phyloP scores from a whole-genome alignment of 2,329 filamentous ascomycete species.

The Penicillium sp. region DNA sequence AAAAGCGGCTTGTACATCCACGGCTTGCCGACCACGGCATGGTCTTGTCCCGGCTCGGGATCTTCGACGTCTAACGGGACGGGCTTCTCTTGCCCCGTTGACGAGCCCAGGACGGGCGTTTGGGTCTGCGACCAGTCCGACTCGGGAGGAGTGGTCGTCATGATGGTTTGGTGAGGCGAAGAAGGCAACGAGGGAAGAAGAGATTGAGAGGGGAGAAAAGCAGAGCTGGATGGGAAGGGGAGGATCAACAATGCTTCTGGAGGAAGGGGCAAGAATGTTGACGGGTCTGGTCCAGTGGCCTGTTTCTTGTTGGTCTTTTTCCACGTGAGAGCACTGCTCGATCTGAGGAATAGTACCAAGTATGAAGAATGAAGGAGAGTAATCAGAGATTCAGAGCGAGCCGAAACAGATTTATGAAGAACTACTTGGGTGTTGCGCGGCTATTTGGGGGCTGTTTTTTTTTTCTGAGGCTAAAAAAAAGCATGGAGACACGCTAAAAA shows the following conservation, averaged over 20 bases:
- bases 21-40: conserved; percentile 35
- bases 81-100: conserved; percentile 18
- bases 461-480: background rate
- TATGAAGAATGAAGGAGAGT: background rate
- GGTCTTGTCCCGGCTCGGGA: conserved; percentile 26
- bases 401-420: background rate
- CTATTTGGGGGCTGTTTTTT: background rate
- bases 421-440: background rate
- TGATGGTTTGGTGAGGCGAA: conserved; percentile 6
- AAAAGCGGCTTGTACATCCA: conserved; percentile 69
- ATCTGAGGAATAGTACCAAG: background rate
- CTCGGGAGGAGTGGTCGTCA: conserved; percentile 20
- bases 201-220: conserved; percentile 1
- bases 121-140: conserved; percentile 13
- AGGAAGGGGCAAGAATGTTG: background rate
- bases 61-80: conserved; percentile 37
- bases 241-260: background rate
- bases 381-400: background rate
- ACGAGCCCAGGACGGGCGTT: conserved; percentile 8
- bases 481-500: conserved; percentile 2
- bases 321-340: conserved; percentile 1
- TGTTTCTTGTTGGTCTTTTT: background rate
- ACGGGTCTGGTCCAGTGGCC: background rate
- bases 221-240: background rate
- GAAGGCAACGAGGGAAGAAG: background rate